These are phyloP conservation scores for Claviceps spartinae DNA, from an alignment of 2,329 filamentous ascomycete species.

Conservation along the genomic window DNA sequence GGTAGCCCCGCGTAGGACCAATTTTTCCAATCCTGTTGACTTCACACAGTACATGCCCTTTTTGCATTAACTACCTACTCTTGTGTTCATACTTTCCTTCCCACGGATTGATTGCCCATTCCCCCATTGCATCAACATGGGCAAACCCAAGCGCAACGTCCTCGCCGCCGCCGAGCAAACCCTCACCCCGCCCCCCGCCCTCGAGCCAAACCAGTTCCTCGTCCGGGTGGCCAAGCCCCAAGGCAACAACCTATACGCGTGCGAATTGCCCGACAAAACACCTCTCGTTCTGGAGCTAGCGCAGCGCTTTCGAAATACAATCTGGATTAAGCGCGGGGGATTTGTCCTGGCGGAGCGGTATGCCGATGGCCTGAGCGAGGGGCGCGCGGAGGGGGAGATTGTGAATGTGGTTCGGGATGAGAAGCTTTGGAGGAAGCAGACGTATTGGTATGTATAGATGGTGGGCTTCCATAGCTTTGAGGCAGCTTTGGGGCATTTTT, in stretches of 20 bases:
- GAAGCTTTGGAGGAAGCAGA: conserved; percentile 77
- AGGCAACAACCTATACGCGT: conserved; percentile 80
- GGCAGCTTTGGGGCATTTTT: too few species aligned
- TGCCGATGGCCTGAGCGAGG: conserved; percentile 50
- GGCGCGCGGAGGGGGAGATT: conserved; percentile 78
- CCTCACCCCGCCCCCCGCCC: conserved; percentile 43
- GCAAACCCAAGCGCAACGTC: conserved; percentile 51
- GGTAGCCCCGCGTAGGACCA: too few species aligned
- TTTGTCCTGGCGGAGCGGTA: conserved; percentile 71
- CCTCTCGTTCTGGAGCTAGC: conserved; percentile 68
- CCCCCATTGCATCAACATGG: conserved; percentile 15
- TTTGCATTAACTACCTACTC: neutral
- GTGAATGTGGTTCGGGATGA: conserved; percentile 87
- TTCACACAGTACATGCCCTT: too few species aligned
- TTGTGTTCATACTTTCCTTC: neutral
- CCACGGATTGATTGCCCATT: neutral
- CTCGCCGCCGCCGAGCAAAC: conserved; percentile 65
- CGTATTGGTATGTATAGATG: conserved; percentile 54
- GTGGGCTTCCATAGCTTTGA: too few species aligned
- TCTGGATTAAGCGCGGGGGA: conserved; percentile 84
- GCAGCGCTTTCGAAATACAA: conserved; percentile 73
- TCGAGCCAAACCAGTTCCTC: conserved; percentile 50
- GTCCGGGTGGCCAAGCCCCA: conserved; percentile 69
- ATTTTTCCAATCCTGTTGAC: too few species aligned
- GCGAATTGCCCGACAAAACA: conserved; percentile 54